Conservation (phyloP, 1,139 yeast genomes). For the Debaryomyces subglobosus region DNA sequence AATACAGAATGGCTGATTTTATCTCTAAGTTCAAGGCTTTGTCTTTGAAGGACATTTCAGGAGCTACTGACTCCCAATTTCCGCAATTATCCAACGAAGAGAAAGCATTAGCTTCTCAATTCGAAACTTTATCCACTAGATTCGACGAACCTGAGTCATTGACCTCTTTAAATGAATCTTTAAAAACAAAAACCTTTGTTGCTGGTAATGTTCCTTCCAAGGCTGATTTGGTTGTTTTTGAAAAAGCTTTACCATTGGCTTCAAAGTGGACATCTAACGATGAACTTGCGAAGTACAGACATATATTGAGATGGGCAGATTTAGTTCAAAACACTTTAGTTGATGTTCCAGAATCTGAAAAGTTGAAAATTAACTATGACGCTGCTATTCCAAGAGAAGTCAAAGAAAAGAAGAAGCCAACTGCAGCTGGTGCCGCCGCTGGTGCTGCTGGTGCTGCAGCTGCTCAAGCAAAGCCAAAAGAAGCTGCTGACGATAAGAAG, state of each 20-base stretch:
- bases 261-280: constrained; percentile 57
- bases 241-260: constrained; percentile 63
- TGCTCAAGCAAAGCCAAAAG: constrained; percentile 37
- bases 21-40: constrained; percentile 43
- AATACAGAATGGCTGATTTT: constrained; percentile 43
- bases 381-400: constrained; percentile 63
- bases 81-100: constrained; percentile 48
- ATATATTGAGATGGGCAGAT: constrained; percentile 89
- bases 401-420: constrained; percentile 53
- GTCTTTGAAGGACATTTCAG: constrained; percentile 37
- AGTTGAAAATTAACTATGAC: constrained; percentile 59
- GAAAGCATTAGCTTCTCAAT: constrained; percentile 80
- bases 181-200: constrained; percentile 71
- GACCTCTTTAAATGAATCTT: constrained; percentile 64
- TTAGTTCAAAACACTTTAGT: constrained; percentile 72
- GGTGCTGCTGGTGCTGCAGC: constrained; percentile 22
- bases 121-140: constrained; percentile 70
- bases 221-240: constrained; percentile 71
- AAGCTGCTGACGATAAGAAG: constrained; percentile 30
- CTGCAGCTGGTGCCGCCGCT: constrained; percentile 23
- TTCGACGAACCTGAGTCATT: constrained; percentile 58
- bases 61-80: constrained; percentile 31
- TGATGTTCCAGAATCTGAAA: constrained; percentile 54
- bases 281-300: constrained; percentile 65
- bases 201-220: constrained; percentile 65